A percentile compares a stretch with the other conserved stretches of the same genome.
Conservation (phyloP, 768 basidiomycete species). For the Suillus americanus region DNA sequence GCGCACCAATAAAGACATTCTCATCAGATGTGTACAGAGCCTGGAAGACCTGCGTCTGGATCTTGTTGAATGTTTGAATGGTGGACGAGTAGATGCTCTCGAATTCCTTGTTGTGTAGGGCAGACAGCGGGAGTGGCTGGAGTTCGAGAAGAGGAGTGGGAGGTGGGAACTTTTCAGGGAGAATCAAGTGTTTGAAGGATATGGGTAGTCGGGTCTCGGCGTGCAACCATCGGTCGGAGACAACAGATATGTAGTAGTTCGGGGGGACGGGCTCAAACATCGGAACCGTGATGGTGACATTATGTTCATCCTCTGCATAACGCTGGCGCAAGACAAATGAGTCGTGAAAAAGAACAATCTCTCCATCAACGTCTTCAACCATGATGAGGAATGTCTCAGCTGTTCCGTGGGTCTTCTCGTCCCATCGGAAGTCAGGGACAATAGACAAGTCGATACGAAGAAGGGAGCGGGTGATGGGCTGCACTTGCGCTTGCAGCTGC, state of each 20-base stretch:
- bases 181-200: constrained; percentile 96
- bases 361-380: constrained; percentile 97
- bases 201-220: constrained; percentile 93
- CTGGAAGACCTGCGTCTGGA: constrained; percentile 99
- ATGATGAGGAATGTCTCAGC: constrained; percentile 92
- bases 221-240: constrained; percentile 96
- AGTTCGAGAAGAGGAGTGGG: constrained; percentile 93
- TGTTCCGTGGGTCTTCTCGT: constrained; percentile 86
- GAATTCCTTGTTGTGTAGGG: constrained; percentile 91
- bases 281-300: constrained; percentile 89
- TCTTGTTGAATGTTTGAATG: constrained; percentile 93
- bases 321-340: constrained; percentile 88
- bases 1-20: constrained; percentile 95
- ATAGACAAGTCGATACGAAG: constrained; percentile 92
- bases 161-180: constrained; percentile 94
- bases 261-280: constrained; percentile 98
- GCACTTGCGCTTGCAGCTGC: constrained; percentile 93
- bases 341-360: constrained; percentile 94
- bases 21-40: constrained; percentile 96
- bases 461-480: constrained; percentile 92
- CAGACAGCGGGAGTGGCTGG: constrained; percentile 85
- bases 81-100: constrained; percentile 81
- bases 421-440: constrained; percentile 98
- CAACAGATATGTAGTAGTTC: constrained; percentile 94
- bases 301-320: constrained; percentile 93